A percentile compares a stretch with the other conserved stretches of the same genome.
These are phyloP conservation scores for Pseudozyma tsukubaensis DNA, from an alignment of 1,284 basidiomycete species.

Conservation along the genomic window DNA sequence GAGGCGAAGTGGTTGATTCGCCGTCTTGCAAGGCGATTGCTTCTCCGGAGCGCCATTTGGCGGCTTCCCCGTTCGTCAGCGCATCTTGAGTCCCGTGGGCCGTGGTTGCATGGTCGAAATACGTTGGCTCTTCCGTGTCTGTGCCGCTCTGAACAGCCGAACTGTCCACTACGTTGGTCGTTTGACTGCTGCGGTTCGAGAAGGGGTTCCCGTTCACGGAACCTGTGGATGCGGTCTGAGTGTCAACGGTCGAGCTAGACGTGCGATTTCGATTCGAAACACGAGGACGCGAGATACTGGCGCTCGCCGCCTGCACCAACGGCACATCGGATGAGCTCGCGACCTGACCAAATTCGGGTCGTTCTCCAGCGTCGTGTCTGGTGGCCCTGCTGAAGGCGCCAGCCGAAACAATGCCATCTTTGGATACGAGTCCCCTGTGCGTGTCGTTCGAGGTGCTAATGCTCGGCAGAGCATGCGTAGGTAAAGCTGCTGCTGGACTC, in stretches of 20 bases:
- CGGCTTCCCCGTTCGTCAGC: background rate
- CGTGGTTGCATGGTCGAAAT: background rate
- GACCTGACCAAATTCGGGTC: constrained; percentile 42
- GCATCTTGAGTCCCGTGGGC: background rate
- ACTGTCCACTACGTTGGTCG: constrained; percentile 19
- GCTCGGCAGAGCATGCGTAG: background rate
- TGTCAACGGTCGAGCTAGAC: constrained; percentile 33
- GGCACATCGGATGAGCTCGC: constrained; percentile 44
- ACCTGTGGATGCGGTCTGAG: constrained; percentile 22
- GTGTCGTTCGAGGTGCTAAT: background rate
- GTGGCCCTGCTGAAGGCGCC: constrained; percentile 37
- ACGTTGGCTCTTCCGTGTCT: constrained; percentile 4
- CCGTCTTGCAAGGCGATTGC: background rate
- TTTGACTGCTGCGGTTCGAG: constrained; percentile 42
- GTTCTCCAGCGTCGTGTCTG: constrained; percentile 6
- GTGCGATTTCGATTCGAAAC: constrained; percentile 19
- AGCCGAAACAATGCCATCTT: constrained; percentile 37
- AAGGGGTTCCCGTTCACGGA: constrained; percentile 17
- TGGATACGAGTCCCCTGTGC: constrained; percentile 3
- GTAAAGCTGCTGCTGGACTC: constrained; percentile 2
- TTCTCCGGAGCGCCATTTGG: constrained; percentile 3
- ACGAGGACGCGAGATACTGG: constrained; percentile 34
- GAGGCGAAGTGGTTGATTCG: background rate
- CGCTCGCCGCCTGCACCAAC: constrained; percentile 21
- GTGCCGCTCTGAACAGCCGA: background rate